phyloP scores from a whole-genome alignment of 1,284 basidiomycete genomes.

The Meira miltonrushii region DNA sequence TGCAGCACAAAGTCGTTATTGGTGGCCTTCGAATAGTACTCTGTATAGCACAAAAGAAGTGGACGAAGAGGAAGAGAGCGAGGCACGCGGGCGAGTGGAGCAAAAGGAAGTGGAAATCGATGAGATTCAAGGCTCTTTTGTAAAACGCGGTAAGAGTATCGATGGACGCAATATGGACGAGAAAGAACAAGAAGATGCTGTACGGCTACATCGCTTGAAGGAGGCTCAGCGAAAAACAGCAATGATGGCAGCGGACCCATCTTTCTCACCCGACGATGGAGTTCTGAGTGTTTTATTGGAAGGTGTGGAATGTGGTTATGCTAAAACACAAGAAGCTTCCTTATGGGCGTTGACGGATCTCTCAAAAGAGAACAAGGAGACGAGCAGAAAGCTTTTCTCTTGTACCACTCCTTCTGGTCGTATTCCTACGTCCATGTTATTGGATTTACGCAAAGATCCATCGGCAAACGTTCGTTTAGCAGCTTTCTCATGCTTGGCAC shows the following conservation, averaged over 20 bases:
- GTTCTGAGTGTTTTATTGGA: constrained; percentile 28
- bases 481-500: constrained; percentile 37
- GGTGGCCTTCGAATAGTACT: constrained; percentile 12
- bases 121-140: constrained; percentile 6
- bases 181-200: constrained; percentile 11
- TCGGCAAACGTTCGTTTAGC: constrained; percentile 35
- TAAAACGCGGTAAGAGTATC: constrained; percentile 1
- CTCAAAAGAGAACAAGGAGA: constrained; percentile 22
- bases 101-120: background rate
- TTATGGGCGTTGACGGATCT: constrained; percentile 38
- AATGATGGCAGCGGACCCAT: background rate
- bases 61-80: background rate
- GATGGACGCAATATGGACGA: constrained; percentile 15
- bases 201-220: no score
- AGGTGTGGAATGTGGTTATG: constrained; percentile 31
- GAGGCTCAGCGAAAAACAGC: no score
- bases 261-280: constrained; percentile 9
- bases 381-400: constrained; percentile 19
- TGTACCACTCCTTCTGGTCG: constrained; percentile 26
- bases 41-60: constrained; percentile 14
- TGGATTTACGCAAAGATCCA: constrained; percentile 27
- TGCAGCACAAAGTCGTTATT: background rate
- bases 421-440: constrained; percentile 35
- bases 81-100: background rate
- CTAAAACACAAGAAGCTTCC: constrained; percentile 40